Evolutionary conservation across 2,329 filamentous ascomycete species (phyloP).

Genomic region (Apiospora phragmitis): DNA sequence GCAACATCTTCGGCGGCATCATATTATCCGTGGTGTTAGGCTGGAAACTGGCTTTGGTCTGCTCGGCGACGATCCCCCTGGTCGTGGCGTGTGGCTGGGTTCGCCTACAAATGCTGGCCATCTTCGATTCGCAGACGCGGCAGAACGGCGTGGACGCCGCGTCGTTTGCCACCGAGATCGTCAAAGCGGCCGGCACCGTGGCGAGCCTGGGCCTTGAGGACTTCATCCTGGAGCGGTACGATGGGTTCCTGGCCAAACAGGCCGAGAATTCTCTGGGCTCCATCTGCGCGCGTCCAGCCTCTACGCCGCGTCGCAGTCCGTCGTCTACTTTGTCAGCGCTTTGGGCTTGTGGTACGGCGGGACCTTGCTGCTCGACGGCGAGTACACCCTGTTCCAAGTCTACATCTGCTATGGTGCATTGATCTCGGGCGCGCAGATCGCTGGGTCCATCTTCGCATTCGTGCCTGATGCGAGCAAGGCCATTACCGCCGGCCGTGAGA

Average conservation of each 20-base stretch:
- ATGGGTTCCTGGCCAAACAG: conserved; percentile 58
- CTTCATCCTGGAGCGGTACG: conserved; percentile 62
- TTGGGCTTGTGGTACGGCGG: conserved; percentile 40
- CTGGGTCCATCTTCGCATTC: conserved; percentile 44
- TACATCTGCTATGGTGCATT: conserved; percentile 54
- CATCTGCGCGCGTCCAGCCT: conserved; percentile 74
- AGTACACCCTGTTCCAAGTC: conserved; percentile 43
- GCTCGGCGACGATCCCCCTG: conserved; percentile 55
- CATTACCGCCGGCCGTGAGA: conserved; percentile 49
- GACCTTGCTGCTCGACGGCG: conserved; percentile 35
- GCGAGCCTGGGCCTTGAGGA: conserved; percentile 71
- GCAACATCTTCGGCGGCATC: conserved; percentile 76
- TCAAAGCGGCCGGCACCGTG: conserved; percentile 49
- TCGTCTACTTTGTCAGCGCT: conserved; percentile 33
- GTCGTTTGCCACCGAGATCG: conserved; percentile 13
- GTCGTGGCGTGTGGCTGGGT: conserved; percentile 44
- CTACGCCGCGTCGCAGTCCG: conserved; percentile 64
- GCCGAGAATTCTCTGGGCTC: conserved; percentile 58
- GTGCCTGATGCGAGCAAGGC: conserved; percentile 52
- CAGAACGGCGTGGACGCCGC: conserved; percentile 1
- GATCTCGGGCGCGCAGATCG: conserved; percentile 45
- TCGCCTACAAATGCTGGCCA: conserved; percentile 56
- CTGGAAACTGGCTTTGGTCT: conserved; percentile 71
- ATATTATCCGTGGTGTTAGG: conserved; percentile 56
- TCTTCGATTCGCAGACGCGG: conserved; percentile 7